phyloP scores from a whole-genome alignment of 495 filamentous ascomycete species.

The Talaromyces wortmannii region DNA sequence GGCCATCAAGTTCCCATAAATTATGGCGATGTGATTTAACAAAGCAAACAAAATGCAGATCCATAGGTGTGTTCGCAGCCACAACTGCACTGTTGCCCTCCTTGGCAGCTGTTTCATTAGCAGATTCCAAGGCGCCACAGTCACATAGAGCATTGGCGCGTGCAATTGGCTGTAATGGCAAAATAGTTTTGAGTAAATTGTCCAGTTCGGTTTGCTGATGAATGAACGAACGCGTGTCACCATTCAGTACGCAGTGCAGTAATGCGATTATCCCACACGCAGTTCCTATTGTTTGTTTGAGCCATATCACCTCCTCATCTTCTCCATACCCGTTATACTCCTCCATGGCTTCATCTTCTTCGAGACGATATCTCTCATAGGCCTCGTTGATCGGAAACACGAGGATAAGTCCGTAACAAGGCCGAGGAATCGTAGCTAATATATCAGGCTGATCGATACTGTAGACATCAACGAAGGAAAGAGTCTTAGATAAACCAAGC shows the following conservation, averaged over 20 bases:
- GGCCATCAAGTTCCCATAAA: not conserved
- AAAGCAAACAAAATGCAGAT: not conserved
- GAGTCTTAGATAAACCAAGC: not conserved
- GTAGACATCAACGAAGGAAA: not conserved
- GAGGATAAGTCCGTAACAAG: not conserved
- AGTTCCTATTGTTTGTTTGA: not conserved
- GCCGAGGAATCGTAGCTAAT: not conserved
- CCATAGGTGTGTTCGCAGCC: not conserved
- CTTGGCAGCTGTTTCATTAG: not conserved
- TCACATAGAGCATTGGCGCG: not conserved
- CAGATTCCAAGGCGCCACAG: not conserved
- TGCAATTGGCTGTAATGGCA: not conserved
- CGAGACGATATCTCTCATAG: not conserved
- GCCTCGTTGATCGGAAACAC: not conserved
- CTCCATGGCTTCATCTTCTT: not conserved
- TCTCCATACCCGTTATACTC: not conserved
- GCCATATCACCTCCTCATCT: not conserved
- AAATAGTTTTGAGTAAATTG: not conserved
- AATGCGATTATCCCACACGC: not conserved
- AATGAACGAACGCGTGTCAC: not conserved
- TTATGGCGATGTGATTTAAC: not conserved
- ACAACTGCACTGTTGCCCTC: not conserved
- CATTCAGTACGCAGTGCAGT: not conserved
- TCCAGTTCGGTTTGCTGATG: not conserved
- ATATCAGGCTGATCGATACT: not conserved